Conservation (phyloP, 805 yeast species). For the Ogataea kodamae region DNA sequence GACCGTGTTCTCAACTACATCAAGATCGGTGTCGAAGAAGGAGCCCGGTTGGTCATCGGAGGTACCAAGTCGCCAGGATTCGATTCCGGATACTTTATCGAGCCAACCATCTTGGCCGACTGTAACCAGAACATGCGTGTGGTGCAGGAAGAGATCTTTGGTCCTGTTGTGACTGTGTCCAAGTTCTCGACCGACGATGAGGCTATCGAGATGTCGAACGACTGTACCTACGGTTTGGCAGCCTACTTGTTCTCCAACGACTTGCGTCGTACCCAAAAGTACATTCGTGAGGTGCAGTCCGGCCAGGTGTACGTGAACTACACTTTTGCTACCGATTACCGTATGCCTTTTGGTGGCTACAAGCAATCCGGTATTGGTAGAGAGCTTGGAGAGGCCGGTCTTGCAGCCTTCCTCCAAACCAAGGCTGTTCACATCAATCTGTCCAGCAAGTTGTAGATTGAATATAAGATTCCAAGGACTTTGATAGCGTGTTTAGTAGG, state of each 20-base stretch:
- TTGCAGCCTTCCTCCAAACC: constrained; percentile 78
- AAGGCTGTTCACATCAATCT: constrained; percentile 71
- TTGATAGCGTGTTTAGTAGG: not conserved
- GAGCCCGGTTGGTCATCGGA: constrained; percentile 73
- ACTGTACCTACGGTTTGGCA: constrained; percentile 80
- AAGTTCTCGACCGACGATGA: constrained; percentile 83
- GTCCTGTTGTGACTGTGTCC: constrained; percentile 84
- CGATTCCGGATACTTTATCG: constrained; percentile 58
- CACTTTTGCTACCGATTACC: constrained; percentile 81
- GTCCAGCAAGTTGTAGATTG: constrained; percentile 26
- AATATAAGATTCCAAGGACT: not conserved
- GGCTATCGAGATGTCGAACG: constrained; percentile 73
- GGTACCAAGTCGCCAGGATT: constrained; percentile 42
- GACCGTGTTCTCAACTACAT: constrained; percentile 75
- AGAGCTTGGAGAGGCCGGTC: constrained; percentile 86
- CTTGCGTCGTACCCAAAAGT: constrained; percentile 70
- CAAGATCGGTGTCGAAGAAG: constrained; percentile 74
- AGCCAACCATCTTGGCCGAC: constrained; percentile 73
- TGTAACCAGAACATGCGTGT: constrained; percentile 65
- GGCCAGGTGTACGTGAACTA: constrained; percentile 94
- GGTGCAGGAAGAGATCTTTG: constrained; percentile 79
- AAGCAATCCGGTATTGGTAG: constrained; percentile 91
- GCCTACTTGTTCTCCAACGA: constrained; percentile 85
- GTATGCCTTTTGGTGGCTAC: constrained; percentile 91
- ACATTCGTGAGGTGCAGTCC: constrained; percentile 69